Evolutionary conservation across 2,329 filamentous ascomycete genomes (phyloP), one percentile per base, ranked within the genome.

Genomic region (Chrysoporthe cubensis): DNA sequence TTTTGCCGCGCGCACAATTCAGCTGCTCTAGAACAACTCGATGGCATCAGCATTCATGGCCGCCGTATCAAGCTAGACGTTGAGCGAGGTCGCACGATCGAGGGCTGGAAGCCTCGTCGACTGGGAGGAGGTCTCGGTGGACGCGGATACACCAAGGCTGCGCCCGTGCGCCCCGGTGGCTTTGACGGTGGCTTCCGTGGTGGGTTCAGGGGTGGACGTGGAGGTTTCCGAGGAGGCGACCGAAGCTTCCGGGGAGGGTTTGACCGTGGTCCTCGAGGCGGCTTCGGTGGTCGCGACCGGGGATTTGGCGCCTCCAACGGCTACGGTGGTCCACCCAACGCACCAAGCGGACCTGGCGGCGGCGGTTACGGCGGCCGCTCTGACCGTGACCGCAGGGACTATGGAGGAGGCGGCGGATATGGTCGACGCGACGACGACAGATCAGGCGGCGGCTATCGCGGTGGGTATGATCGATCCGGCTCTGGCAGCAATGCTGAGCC

Each of bases 1-100:
- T 82, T 82, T 83, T 81, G 85, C 65, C 82, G 85, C 84, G 82
- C 80, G 80, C 79, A 78, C 80, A 80, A 85, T 81, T 56, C 87
- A 97, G 96, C 94, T 85, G 96, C 96, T 80, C 90, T 97, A 84
- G 97, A 90, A 75, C 81, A 84, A 73, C 89, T 87, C 78, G 94
- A 98, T 85, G 93, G 93, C 72, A 91, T 97, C 76, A 90, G 91
- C 73, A 97, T 99, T 82, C 96, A 94, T 78, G 94, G 96, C 77
- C 90, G 95, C 76, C 90, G 91, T 74, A 92, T 98, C 75, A 89
- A 97, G 77, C 94, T 98, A 75, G 96, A 99, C 77, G 95, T 98
- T 70, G 96, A 99, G 81, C 90, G 96, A 76, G 96, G 96, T 73
- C 91, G 96, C 73, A 98, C 96, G 43, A 93, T 97, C 52, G 92